A percentile compares a stretch with the other conserved stretches of the same genome.
These are phyloP conservation scores for Colletotrichum sansevieriae DNA, from an alignment of 2,329 filamentous ascomycete species.

Conservation along the genomic window DNA sequence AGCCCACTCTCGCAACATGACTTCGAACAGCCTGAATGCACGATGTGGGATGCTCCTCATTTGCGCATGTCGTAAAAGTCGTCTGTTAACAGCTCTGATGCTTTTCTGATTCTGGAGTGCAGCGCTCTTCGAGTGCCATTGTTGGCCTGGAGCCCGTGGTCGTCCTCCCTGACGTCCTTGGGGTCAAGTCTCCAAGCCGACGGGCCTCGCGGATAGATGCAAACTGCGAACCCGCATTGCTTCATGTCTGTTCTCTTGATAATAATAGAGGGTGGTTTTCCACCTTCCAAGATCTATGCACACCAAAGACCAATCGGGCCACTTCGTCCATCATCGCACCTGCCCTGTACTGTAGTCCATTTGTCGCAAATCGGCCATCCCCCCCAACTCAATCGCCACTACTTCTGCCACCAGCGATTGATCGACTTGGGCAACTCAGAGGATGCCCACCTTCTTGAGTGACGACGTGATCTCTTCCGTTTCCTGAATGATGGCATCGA, in stretches of 20 bases:
- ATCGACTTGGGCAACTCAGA: constrained; percentile 48
- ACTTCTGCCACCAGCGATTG: constrained; percentile 8
- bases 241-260: constrained; percentile 53
- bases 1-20: constrained; percentile 19
- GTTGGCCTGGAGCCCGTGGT: constrained; percentile 26
- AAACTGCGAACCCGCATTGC: constrained; percentile 16
- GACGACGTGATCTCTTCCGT: constrained; percentile 52
- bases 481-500: constrained; percentile 47
- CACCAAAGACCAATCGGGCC: constrained; percentile 48
- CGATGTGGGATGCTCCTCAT: constrained; percentile 22
- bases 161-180: constrained; percentile 12
- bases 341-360: constrained; percentile 17
- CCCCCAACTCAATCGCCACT: constrained; percentile 6
- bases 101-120: constrained; percentile 5
- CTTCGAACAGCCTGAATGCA: constrained; percentile 36
- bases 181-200: constrained; percentile 3
- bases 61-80: constrained; percentile 18
- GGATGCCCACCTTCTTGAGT: constrained; percentile 56
- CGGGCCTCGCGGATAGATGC: constrained; percentile 12
- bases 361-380: constrained; percentile 20
- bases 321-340: constrained; percentile 20
- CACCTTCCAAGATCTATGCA: constrained; percentile 60
- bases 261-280: constrained; percentile 57
- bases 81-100: constrained; percentile 32
- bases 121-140: constrained; percentile 23